phyloP scores from a whole-genome alignment of 495 filamentous ascomycete species.

The Amphirosellinia nigrospora region DNA sequence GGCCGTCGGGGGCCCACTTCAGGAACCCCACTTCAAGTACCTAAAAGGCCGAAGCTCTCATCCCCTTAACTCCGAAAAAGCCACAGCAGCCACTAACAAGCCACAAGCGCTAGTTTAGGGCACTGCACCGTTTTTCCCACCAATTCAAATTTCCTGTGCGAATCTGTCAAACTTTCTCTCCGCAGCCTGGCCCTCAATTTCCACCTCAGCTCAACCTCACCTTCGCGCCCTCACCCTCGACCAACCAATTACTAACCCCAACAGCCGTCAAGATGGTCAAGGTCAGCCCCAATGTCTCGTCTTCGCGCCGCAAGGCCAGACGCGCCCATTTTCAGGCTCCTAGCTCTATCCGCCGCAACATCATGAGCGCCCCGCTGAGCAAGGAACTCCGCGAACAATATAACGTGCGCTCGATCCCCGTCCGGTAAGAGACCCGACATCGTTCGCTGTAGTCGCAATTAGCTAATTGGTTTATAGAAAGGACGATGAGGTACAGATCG shows the following conservation, averaged over 20 bases:
- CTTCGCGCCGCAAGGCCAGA: slow-evolving; percentile 95
- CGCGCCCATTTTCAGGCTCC: slow-evolving; percentile 96
- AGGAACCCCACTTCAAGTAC: background rate
- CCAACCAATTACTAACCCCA: slow-evolving; percentile 23
- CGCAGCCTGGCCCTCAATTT: background rate
- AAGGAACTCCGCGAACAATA: slow-evolving; percentile 97
- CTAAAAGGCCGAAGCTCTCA: background rate
- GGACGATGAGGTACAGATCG: slow-evolving; percentile 92
- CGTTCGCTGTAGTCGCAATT: background rate
- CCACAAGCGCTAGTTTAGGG: slow-evolving; percentile 23
- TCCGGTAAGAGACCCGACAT: slow-evolving; percentile 57
- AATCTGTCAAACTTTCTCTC: background rate
- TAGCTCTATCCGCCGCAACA: slow-evolving; percentile 85
- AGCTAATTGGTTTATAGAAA: slow-evolving; percentile 53
- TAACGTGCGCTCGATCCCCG: slow-evolving; percentile 93
- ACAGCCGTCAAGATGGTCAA: slow-evolving; percentile 26
- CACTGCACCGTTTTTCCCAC: slow-evolving; percentile 12
- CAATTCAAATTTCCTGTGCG: slow-evolving; percentile 17
- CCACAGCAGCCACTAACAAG: background rate
- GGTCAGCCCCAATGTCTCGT: slow-evolving; percentile 56
- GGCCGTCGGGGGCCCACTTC: slow-evolving; percentile 5
- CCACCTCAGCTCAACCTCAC: slow-evolving; percentile 17
- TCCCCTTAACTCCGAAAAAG: background rate
- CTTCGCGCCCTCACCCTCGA: slow-evolving; percentile 2
- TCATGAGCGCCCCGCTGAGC: slow-evolving; percentile 92